phyloP scores from a whole-genome alignment of 2,329 filamentous ascomycete species.

The Cercospora sp. region DNA sequence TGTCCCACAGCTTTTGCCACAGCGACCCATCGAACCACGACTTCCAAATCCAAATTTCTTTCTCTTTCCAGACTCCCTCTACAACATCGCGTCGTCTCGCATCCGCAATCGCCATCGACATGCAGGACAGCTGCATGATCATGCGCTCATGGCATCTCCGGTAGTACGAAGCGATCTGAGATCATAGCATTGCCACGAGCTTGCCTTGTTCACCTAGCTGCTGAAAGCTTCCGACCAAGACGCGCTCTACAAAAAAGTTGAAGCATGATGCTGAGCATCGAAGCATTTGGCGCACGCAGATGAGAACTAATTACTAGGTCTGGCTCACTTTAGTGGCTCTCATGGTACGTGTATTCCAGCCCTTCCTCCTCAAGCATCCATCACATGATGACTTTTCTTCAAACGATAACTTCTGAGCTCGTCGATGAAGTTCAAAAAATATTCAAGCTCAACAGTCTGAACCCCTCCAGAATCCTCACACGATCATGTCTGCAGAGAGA shows the following conservation, averaged over 20 bases:
- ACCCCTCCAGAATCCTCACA: background rate
- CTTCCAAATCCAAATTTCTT: constrained; percentile 10
- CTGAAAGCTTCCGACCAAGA: background rate
- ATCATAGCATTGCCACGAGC: background rate
- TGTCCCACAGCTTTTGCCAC: background rate
- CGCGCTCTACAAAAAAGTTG: background rate
- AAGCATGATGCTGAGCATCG: background rate
- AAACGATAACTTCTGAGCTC: constrained; percentile 45
- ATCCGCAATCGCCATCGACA: background rate
- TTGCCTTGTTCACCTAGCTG: background rate
- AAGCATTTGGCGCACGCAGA: background rate
- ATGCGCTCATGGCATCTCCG: background rate
- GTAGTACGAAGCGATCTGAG: background rate
- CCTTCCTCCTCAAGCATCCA: constrained; percentile 5
- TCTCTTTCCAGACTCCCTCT: background rate
- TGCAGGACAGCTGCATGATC: background rate
- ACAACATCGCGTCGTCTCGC: background rate
- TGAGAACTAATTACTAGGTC: background rate
- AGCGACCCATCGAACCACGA: background rate
- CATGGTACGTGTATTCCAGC: constrained; percentile 1
- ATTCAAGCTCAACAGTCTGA: constrained; percentile 61
- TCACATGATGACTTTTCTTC: constrained; percentile 33
- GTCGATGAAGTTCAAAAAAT: constrained; percentile 39
- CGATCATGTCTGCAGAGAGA: background rate
- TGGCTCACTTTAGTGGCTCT: background rate